Base-by-base conservation (phyloP, 345 rosid species). In the Hirschfeldia incana region DNA sequence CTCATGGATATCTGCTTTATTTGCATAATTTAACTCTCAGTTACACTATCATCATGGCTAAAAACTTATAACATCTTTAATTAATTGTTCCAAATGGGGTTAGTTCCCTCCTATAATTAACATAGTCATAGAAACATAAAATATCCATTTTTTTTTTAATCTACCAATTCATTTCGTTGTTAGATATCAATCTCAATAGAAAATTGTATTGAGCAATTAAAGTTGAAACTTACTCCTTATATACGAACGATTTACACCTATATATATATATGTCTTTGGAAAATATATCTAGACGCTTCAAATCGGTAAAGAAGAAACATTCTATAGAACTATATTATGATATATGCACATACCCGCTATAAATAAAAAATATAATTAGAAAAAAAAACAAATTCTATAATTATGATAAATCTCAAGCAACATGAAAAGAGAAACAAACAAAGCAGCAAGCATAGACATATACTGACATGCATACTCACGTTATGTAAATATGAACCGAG, bases 21-120 rank as follows among this genome's bases (percentile, higher is more conserved):
- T 58, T 44, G 74, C 74, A 33, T 69, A 62, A 49, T 17, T 59
- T 29, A 17, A 49, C n/a, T 61, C 21, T 49, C 62, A 58, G 67
- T 15, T 61, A n/a, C 58, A 15, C 67, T 44, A 29, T 58, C 3
- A 58, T 10, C 44, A 58, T 34, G 6, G 63, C 8, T 63, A 29
- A 46, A 29, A 42, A 36, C 42, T 49, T 11, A 49, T 65, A 64
- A 30, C 16, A 51, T 63, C 42, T 37, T 55, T 75, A 26, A 49
- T 65, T 75, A 33, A 46, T 17, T 64, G 27, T 36, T 10, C 53
- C 53, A 34, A 70, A 67, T 6, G 28, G 66, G 37, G 39, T 21
- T 30, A 46, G 28, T 64, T 64, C 27, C 8, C 49, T 65, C 70
- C 30, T 66, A 16, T 65, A 7, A 39, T 39, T 39, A 63, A 63